Evolutionary conservation across 2,329 filamentous ascomycete species (phyloP).

Genomic region (Penicillium sp.): DNA sequence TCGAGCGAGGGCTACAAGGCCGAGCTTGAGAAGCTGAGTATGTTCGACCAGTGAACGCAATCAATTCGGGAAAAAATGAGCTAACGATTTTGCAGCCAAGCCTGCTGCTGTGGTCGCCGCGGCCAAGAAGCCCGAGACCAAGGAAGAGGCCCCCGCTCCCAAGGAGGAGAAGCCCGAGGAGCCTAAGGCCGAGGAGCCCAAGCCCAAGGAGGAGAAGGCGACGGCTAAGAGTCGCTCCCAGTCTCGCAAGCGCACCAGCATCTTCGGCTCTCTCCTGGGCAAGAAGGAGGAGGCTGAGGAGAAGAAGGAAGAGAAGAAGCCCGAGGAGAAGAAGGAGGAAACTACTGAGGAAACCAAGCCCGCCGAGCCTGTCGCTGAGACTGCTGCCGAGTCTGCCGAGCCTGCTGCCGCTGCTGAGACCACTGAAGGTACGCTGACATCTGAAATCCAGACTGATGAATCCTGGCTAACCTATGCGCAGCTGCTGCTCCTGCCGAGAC

Average conservation of each 20-base stretch:
- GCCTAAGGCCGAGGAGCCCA: slow-evolving; percentile 38
- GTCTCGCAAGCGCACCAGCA: slow-evolving; percentile 59
- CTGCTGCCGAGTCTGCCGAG: slow-evolving; percentile 30
- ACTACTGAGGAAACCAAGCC: slow-evolving; percentile 41
- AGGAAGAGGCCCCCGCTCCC: slow-evolving; percentile 37
- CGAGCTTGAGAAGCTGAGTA: slow-evolving; percentile 65
- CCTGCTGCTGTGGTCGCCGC: slow-evolving; percentile 39
- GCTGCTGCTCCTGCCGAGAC: slow-evolving; percentile 41
- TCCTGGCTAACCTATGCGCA: slow-evolving; percentile 4
- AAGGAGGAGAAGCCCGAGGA: slow-evolving; percentile 34
- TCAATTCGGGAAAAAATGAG: not conserved
- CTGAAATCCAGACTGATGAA: not conserved
- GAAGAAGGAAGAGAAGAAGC: slow-evolving; percentile 46
- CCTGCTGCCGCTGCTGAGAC: slow-evolving; percentile 21
- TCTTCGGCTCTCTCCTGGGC: slow-evolving; percentile 57
- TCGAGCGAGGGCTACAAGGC: slow-evolving; percentile 86
- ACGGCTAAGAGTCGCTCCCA: slow-evolving; percentile 58
- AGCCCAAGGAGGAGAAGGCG: slow-evolving; percentile 48
- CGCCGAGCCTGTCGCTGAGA: slow-evolving; percentile 35
- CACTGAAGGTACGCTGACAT: slow-evolving; percentile 13
- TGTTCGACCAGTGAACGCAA: not conserved
- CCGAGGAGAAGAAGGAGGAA: slow-evolving; percentile 33
- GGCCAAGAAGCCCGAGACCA: slow-evolving; percentile 19
- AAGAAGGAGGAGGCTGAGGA: slow-evolving; percentile 59
- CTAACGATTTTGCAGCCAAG: slow-evolving; percentile 30